A percentile compares a stretch with the other conserved stretches of the same genome.
Conservation (phyloP, 306 rosid genomes). For the Glycyrrhiza uralensis region DNA sequence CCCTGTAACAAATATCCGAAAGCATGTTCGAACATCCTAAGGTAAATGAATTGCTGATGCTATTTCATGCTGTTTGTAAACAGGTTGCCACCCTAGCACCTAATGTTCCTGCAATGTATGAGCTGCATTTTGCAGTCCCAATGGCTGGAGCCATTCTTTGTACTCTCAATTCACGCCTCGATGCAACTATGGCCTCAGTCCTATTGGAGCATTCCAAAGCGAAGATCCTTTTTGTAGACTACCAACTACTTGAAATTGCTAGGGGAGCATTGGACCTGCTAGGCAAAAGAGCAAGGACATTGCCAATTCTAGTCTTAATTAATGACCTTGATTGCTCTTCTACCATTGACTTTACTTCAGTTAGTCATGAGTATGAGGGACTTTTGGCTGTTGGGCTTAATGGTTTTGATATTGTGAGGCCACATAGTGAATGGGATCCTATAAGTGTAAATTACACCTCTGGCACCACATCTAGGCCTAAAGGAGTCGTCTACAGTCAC, state of each 20-base stretch:
- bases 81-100: conserved; percentile 86
- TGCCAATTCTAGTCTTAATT: conserved; percentile 57
- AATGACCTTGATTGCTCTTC: conserved; percentile 41
- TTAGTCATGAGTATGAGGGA: conserved; percentile 56
- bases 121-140: conserved; percentile 92
- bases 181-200: conserved; percentile 51
- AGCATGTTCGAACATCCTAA: not conserved
- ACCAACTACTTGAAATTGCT: conserved; percentile 60
- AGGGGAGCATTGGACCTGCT: conserved; percentile 48
- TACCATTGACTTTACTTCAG: conserved; percentile 16
- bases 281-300: conserved; percentile 15
- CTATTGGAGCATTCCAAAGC: conserved; percentile 66
- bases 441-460: conserved; percentile 83
- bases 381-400: conserved; percentile 39
- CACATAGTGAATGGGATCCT: conserved; percentile 76
- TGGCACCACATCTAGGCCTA: conserved; percentile 89
- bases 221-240: conserved; percentile 68
- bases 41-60: not conserved
- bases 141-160: conserved; percentile 88
- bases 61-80: conserved; percentile 18
- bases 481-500: conserved; percentile 80
- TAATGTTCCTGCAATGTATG: conserved; percentile 86
- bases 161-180: conserved; percentile 65
- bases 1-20: not conserved
- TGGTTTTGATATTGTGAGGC: conserved; percentile 52